These are phyloP conservation scores for Calycina marina DNA, from an alignment of 2,329 filamentous ascomycete genomes.

Conservation along the genomic window DNA sequence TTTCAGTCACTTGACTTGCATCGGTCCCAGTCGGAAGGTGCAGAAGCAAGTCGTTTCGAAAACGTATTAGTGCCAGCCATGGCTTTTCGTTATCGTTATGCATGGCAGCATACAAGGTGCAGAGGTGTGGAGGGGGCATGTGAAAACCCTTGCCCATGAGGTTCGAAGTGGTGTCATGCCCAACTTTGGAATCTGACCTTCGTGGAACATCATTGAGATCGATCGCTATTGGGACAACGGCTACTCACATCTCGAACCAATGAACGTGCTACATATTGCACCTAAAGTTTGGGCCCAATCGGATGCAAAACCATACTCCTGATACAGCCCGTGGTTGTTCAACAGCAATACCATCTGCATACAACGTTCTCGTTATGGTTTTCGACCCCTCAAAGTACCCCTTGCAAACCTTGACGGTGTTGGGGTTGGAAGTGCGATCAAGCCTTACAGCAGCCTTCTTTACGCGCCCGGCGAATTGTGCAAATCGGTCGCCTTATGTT, in stretches of 20 bases:
- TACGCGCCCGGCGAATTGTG: constrained; percentile 22
- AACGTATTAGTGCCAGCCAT: constrained; percentile 8
- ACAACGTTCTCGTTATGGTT: too few relatives aligned
- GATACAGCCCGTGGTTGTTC: too few relatives aligned
- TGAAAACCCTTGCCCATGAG: too few relatives aligned
- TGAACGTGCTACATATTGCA: too few relatives aligned
- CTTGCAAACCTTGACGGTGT: constrained; percentile 14
- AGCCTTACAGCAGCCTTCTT: constrained; percentile 21
- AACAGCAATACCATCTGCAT: too few relatives aligned
- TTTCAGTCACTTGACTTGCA: constrained; percentile 43
- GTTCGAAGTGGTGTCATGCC: too few relatives aligned
- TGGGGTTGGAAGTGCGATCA: too few relatives aligned
- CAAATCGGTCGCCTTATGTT: constrained; percentile 18
- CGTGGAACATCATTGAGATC: too few relatives aligned
- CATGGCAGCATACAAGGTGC: constrained; percentile 18
- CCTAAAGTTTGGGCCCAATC: constrained; percentile 3
- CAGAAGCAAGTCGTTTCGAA: constrained; percentile 15
- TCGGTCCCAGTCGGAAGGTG: constrained; percentile 19
- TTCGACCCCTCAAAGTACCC: constrained; percentile 13
- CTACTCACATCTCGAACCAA: too few relatives aligned
- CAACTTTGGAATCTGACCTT: too few relatives aligned
- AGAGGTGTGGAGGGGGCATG: too few relatives aligned
- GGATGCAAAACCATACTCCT: constrained; percentile 10
- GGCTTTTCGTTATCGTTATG: constrained; percentile 15
- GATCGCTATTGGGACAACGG: too few relatives aligned